Evolutionary conservation across 768 basidiomycete species (phyloP).

Genomic region (Crepidotus variabilis): DNA sequence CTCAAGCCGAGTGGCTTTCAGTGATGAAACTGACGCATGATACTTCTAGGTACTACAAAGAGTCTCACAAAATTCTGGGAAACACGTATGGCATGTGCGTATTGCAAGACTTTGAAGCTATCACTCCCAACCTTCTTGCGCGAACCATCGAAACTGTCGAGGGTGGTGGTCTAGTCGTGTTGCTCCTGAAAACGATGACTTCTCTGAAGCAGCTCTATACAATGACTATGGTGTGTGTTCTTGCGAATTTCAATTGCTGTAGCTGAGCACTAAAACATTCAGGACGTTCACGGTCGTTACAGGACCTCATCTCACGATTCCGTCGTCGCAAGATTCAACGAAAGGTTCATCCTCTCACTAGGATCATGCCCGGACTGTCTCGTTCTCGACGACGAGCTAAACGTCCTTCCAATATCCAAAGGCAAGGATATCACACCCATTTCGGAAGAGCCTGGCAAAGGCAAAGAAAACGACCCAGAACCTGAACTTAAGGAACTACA

Average conservation of each 20-base stretch:
- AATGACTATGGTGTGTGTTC: slow-evolving; percentile 68
- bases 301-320: slow-evolving; percentile 87
- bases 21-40: background rate
- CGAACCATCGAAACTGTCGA: slow-evolving; percentile 98
- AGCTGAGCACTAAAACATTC: background rate
- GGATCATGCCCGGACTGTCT: slow-evolving; percentile 91
- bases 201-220: slow-evolving; percentile 89
- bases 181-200: slow-evolving; percentile 93
- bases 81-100: slow-evolving; percentile 98
- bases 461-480: slow-evolving; percentile 36
- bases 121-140: slow-evolving; percentile 95
- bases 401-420: slow-evolving; percentile 92
- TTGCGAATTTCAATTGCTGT: background rate
- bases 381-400: slow-evolving; percentile 95
- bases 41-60: slow-evolving; percentile 83
- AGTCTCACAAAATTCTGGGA: slow-evolving; percentile 93
- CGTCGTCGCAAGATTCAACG: slow-evolving; percentile 94
- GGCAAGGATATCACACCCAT: slow-evolving; percentile 88
- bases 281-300: slow-evolving; percentile 97
- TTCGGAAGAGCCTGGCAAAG: slow-evolving; percentile 34
- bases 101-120: slow-evolving; percentile 96
- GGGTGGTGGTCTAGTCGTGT: slow-evolving; percentile 85
- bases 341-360: slow-evolving; percentile 96
- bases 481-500: slow-evolving; percentile 76
- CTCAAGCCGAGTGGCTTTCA: background rate